Conservation (phyloP, 441 rosid species). For the Hypseocharis bilobata region DNA sequence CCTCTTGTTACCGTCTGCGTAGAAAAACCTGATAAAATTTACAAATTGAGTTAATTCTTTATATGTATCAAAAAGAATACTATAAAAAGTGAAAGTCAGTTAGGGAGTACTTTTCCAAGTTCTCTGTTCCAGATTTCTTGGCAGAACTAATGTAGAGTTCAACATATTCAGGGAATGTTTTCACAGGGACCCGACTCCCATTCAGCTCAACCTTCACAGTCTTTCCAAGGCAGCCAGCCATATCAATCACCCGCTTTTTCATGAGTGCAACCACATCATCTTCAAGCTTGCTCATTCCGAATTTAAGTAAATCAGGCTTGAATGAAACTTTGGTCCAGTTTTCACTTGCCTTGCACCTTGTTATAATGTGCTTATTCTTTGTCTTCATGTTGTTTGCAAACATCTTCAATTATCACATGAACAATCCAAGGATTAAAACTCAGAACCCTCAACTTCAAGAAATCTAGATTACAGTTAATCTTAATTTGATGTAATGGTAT, state of each 20-base stretch:
- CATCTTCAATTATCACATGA: slow-evolving; percentile 39
- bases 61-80: no score
- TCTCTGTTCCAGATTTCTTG: slow-evolving; percentile 30
- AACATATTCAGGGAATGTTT: slow-evolving; percentile 68
- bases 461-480: no score
- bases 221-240: slow-evolving; percentile 94
- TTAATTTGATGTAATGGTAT: no score
- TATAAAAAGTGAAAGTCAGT: no score
- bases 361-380: slow-evolving; percentile 52
- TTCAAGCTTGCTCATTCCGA: slow-evolving; percentile 66
- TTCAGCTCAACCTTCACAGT: slow-evolving; percentile 82
- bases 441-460: no score
- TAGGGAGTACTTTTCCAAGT: slow-evolving; percentile 44
- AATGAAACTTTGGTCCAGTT: slow-evolving; percentile 90
- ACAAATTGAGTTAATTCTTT: background rate
- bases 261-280: slow-evolving; percentile 85
- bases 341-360: slow-evolving; percentile 55
- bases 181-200: slow-evolving; percentile 59
- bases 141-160: slow-evolving; percentile 54
- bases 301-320: slow-evolving; percentile 73
- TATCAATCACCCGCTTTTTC: slow-evolving; percentile 76
- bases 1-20: slow-evolving; percentile 61
- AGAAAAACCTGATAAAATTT: slow-evolving; percentile 37
- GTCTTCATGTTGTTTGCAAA: slow-evolving; percentile 79
- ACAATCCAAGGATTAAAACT: no score